phyloP scores from a whole-genome alignment of 1,139 yeast genomes.

The Citeromyces hawaiiensis region DNA sequence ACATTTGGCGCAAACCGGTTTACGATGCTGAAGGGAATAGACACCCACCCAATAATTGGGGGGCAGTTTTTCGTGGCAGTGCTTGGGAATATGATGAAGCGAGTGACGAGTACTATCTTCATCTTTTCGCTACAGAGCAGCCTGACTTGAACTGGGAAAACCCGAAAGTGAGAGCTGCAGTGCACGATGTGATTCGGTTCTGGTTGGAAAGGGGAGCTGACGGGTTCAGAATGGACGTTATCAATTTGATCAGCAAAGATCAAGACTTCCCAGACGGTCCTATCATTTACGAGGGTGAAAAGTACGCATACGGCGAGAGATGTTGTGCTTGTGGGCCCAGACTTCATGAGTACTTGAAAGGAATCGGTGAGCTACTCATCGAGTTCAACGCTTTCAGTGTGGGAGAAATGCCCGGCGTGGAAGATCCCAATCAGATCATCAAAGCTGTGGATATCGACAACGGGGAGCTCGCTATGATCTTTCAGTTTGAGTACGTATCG shows the following conservation, averaged over 20 bases:
- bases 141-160: slow-evolving; percentile 54
- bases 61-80: slow-evolving; percentile 34
- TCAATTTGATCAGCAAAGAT: slow-evolving; percentile 37
- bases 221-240: slow-evolving; percentile 46
- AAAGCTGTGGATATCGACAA: slow-evolving; percentile 32
- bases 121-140: slow-evolving; percentile 35
- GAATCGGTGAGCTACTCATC: slow-evolving; percentile 18
- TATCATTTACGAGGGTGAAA: slow-evolving; percentile 23
- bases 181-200: slow-evolving; percentile 34
- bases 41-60: slow-evolving; percentile 46
- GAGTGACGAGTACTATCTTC: slow-evolving; percentile 39
- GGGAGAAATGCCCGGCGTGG: slow-evolving; percentile 36
- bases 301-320: slow-evolving; percentile 13
- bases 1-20: slow-evolving; percentile 38
- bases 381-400: slow-evolving; percentile 34
- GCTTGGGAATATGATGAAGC: slow-evolving; percentile 44
- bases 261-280: slow-evolving; percentile 37
- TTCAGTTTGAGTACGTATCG: slow-evolving; percentile 32
- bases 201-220: slow-evolving; percentile 47
- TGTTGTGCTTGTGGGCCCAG: slow-evolving; percentile 33
- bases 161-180: slow-evolving; percentile 33
- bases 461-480: slow-evolving; percentile 38
- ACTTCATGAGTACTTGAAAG: slow-evolving; percentile 44
- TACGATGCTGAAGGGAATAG: slow-evolving; percentile 32
- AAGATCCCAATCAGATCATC: slow-evolving; percentile 29